Evolutionary conservation across 2,329 filamentous ascomycete genomes (phyloP).

Genomic region (Neofusicoccum laricinum): DNA sequence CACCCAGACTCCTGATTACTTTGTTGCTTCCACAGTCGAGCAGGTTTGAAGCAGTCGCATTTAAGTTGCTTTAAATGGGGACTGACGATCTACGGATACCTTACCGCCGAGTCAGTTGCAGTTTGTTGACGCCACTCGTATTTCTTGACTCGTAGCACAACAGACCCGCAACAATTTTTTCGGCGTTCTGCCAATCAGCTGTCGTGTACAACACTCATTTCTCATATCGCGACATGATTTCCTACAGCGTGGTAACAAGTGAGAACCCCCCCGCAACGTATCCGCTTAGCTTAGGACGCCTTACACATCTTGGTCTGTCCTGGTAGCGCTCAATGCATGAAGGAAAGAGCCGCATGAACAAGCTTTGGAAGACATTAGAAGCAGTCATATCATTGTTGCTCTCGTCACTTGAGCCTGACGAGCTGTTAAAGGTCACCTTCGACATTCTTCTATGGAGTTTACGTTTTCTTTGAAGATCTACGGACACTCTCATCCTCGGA

Average conservation of each 20-base stretch:
- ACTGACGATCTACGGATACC: background rate
- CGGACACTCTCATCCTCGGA: too few species aligned
- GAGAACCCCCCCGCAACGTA: background rate
- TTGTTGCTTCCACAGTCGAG: background rate
- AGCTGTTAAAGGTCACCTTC: too few species aligned
- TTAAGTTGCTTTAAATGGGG: background rate
- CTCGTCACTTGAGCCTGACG: too few species aligned
- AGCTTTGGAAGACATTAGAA: too few species aligned
- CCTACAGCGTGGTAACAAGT: too few species aligned
- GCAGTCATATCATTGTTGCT: too few species aligned
- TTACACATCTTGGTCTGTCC: background rate
- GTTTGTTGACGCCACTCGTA: too few species aligned
- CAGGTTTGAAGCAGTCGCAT: background rate
- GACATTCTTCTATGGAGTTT: too few species aligned
- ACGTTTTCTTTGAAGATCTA: too few species aligned
- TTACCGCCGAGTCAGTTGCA: too few species aligned
- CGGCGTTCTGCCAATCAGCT: background rate
- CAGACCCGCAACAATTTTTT: background rate
- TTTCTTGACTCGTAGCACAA: conserved; percentile 1
- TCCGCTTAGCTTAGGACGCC: too few species aligned
- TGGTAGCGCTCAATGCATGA: background rate
- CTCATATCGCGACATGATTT: background rate
- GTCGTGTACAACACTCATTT: background rate
- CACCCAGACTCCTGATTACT: background rate
- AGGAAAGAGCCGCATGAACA: too few species aligned